These are phyloP conservation scores for Amaranthus palmeri DNA, from an alignment of 148 eudicot genomes.

Conservation along the genomic window DNA sequence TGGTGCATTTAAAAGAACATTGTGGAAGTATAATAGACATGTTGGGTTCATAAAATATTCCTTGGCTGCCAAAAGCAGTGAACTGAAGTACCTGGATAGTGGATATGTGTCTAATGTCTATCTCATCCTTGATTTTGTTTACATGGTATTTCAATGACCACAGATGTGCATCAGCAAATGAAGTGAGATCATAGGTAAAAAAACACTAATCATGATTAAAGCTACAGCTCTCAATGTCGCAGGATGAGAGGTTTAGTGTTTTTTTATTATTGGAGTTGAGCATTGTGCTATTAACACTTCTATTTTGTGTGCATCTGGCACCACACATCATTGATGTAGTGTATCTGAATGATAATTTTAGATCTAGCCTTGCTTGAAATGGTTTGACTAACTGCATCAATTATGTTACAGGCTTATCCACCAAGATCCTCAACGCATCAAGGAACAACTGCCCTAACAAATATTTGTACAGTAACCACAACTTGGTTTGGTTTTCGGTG, in stretches of 20 bases:
- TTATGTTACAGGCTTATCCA: constrained; percentile 59
- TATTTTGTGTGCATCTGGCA: background rate
- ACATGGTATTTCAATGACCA: background rate
- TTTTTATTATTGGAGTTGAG: background rate
- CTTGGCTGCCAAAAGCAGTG: no score
- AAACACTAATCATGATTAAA: background rate
- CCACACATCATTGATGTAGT: background rate
- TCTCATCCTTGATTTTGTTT: background rate
- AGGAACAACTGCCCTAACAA: constrained; percentile 65
- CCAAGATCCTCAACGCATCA: constrained; percentile 38
- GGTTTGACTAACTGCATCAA: constrained; percentile 17
- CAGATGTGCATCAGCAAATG: background rate
- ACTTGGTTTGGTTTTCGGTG: constrained; percentile 93
- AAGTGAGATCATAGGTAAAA: background rate
- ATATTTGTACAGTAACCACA: constrained; percentile 76
- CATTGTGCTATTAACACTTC: background rate
- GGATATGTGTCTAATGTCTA: background rate
- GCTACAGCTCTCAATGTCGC: no score
- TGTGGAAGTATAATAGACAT: no score
- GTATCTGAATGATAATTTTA: background rate
- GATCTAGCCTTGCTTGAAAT: background rate
- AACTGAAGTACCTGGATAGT: background rate
- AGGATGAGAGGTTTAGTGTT: background rate
- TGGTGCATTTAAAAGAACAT: no score
- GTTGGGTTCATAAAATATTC: no score